Evolutionary conservation across 768 basidiomycete genomes (phyloP).

Genomic region (Neoboletus subvelutipes): DNA sequence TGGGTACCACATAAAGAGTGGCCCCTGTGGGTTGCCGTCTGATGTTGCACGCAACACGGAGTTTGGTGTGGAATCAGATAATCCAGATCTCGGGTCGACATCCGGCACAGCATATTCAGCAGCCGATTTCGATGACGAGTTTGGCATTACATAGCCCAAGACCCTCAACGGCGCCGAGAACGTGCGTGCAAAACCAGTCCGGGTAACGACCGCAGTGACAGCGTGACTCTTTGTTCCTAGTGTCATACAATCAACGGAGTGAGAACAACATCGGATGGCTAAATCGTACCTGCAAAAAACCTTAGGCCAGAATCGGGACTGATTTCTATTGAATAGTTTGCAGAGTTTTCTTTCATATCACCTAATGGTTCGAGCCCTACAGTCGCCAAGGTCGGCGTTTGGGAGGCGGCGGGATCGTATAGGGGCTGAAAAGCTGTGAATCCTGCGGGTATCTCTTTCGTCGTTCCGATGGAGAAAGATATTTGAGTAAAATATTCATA

Average conservation of each 20-base stretch:
- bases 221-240: background rate
- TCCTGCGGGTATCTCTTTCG: constrained; percentile 15
- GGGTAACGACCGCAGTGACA: constrained; percentile 3
- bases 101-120: background rate
- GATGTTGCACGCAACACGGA: background rate
- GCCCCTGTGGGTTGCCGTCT: too few relatives aligned
- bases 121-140: constrained; percentile 9
- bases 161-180: background rate
- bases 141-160: background rate
- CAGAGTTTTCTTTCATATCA: too few relatives aligned
- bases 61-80: too few relatives aligned
- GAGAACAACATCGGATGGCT: background rate
- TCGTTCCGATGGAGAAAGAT: constrained; percentile 16
- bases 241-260: background rate
- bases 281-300: constrained; percentile 1
- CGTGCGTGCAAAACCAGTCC: constrained; percentile 13
- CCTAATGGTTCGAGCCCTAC: background rate
- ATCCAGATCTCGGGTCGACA: background rate
- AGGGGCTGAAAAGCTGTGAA: constrained; percentile 18
- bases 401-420: background rate
- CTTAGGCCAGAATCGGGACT: background rate
- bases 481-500: constrained; percentile 22
- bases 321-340: constrained; percentile 8
- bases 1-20: background rate
- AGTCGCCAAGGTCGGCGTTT: background rate